Evolutionary conservation across 305 asterid genomes (phyloP).

Genomic region (Petunia hybrid): DNA sequence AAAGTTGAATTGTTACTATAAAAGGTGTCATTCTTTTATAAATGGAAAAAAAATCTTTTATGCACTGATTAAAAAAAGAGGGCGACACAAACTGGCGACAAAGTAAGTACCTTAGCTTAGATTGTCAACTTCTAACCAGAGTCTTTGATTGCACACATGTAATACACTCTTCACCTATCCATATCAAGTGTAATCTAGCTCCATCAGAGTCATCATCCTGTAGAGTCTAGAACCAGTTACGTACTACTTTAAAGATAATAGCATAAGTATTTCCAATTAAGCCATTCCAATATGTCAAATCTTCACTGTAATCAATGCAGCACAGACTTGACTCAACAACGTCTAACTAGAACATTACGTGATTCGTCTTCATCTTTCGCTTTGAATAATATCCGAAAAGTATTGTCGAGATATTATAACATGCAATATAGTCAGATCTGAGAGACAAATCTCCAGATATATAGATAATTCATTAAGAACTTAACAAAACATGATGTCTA

Average conservation of each 20-base stretch:
- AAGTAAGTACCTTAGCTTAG: too few relatives aligned
- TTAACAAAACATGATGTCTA: background rate
- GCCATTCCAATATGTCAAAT: background rate
- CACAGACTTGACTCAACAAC: background rate
- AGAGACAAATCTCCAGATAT: background rate
- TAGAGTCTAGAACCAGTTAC: background rate
- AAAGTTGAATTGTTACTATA: too few relatives aligned
- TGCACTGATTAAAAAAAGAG: too few relatives aligned
- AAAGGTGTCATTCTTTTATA: too few relatives aligned
- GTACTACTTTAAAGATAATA: background rate
- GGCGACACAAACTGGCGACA: too few relatives aligned
- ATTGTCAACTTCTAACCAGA: too few relatives aligned
- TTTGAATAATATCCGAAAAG: background rate
- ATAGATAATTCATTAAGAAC: background rate
- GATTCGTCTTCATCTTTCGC: background rate
- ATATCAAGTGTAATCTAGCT: background rate
- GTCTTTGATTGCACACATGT: too few relatives aligned
- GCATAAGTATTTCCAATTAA: background rate
- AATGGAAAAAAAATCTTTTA: too few relatives aligned
- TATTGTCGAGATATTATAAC: background rate
- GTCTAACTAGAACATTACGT: background rate
- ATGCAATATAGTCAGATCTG: background rate
- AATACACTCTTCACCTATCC: background rate
- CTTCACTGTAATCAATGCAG: background rate
- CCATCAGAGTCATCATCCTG: background rate